Evolutionary conservation across 1,284 basidiomycete genomes (phyloP), one percentile per base, ranked within the genome.

Genomic region (Rhodotorula sp.): DNA sequence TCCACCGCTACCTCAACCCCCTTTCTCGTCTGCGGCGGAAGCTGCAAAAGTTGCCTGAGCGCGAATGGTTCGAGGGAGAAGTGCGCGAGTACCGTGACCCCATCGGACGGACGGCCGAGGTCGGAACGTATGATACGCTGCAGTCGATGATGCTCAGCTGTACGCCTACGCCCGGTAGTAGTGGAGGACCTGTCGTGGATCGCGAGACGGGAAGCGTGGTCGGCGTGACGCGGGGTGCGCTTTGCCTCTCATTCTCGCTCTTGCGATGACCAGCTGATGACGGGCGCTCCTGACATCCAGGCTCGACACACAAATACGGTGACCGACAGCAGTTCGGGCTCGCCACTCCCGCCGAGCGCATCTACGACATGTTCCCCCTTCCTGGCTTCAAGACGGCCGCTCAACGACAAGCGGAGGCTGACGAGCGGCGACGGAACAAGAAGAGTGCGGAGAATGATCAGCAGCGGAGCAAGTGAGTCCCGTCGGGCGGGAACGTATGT

Each of bases 181-280:
- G 87, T 59, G 89, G 89, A 13, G 88, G 88, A 0, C 88, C 88
- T 0, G 86, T 90, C 64, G 82, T 90, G 5, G 86, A 88, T 67
- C 83, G 85, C 64, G 83, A 86, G 73, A 85, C 81, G 48, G 88
- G 88, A 3, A 84, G 87, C 1, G 88, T 90, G 2, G 83, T 90
- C 3, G 89, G 88, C 0, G 81, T 89, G n/a, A 84, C 88, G 69
- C 80, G 88, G 8, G 88, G 88, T 6, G 83, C 31, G 64, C 53
- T 20, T 16, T 1, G 16, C n/a, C 18, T 40, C 20, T n/a, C 28
- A 34, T 16, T 8, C n/a, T 26, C 18, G 24, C 9, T 18, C 7
- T 30, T 7, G 5, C 22, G 18, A 8, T n/a, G 15, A 18, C 5
- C 10, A 24, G n/a, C 31, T 26, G 53, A 40, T 7, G 0, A 11